Evolutionary conservation across 75 land plant species (phyloP).

Genomic region (Picea glauca): DNA sequence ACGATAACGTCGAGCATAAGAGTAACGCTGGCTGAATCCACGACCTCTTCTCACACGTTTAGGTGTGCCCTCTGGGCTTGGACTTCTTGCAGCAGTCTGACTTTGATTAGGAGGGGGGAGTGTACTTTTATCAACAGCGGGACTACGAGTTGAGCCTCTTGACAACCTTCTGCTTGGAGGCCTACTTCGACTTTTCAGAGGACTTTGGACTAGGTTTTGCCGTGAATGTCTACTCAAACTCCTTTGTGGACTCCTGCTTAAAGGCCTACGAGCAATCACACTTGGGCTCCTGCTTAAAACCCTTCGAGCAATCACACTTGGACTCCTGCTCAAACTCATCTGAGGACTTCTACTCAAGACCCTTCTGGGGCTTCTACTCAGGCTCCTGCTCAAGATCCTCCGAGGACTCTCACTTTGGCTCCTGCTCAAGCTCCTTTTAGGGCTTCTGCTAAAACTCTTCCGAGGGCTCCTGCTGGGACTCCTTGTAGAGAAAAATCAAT

Average conservation of each 20-base stretch:
- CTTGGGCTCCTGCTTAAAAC: conserved; percentile 46
- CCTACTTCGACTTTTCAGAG: conserved; percentile 33
- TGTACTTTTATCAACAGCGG: conserved; percentile 36
- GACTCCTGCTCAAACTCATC: conserved; percentile 26
- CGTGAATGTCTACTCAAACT: conserved; percentile 32
- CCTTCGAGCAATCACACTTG: conserved; percentile 26
- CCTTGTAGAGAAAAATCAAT: neutral
- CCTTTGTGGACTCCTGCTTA: conserved; percentile 46
- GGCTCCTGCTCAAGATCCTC: conserved; percentile 40
- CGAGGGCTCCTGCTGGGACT: conserved; percentile 30
- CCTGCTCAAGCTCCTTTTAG: conserved; percentile 40
- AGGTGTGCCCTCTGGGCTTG: conserved; percentile 76
- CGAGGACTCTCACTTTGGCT: conserved; percentile 38
- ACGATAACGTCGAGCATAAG: conserved; percentile 86
- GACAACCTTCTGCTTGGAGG: conserved; percentile 36
- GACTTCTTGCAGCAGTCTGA: conserved; percentile 57
- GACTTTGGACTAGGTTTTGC: conserved; percentile 28
- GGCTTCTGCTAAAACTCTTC: conserved; percentile 28
- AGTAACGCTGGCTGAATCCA: conserved; percentile 85
- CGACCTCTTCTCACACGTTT: conserved; percentile 91
- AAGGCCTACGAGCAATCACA: conserved; percentile 26
- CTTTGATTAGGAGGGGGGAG: conserved; percentile 33
- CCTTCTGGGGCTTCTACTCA: conserved; percentile 39
- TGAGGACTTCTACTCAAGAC: conserved; percentile 42
- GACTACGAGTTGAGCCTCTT: conserved; percentile 39